These are phyloP conservation scores for Tanozyma kutaoensis DNA, from an alignment of 805 yeast genomes.

Conservation along the genomic window DNA sequence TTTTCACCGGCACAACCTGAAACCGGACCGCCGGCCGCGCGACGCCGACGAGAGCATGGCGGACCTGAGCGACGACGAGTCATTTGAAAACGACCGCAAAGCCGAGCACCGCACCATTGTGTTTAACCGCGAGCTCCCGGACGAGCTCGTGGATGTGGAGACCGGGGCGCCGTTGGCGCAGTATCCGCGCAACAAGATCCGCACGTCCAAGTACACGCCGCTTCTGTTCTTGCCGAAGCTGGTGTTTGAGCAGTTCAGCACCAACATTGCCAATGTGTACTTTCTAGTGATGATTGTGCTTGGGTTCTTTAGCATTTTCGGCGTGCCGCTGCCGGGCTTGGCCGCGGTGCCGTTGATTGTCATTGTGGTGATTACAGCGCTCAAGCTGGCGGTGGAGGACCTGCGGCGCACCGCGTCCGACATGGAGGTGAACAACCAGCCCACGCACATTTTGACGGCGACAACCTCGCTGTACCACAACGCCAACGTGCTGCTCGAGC, in stretches of 20 bases:
- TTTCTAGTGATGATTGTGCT: conserved; percentile 68
- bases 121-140: conserved; percentile 43
- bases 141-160: conserved; percentile 30
- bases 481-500: conserved; percentile 49
- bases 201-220: conserved; percentile 94
- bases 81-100: conserved; percentile 12
- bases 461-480: conserved; percentile 25
- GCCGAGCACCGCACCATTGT: conserved; percentile 5
- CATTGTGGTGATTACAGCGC: conserved; percentile 60
- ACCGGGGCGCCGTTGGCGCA: conserved; percentile 30
- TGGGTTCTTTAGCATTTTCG: conserved; percentile 68
- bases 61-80: conserved; percentile 2
- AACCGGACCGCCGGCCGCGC: too few relatives aligned
- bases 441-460: conserved; percentile 42
- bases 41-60: conserved; percentile 1
- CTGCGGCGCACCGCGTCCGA: conserved; percentile 62
- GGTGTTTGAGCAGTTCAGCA: conserved; percentile 54
- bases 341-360: conserved; percentile 71
- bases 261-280: conserved; percentile 79
- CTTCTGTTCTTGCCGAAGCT: conserved; percentile 80
- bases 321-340: conserved; percentile 67
- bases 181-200: conserved; percentile 84
- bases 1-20: conserved; percentile 8
- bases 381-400: conserved; percentile 74
- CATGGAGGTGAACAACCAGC: conserved; percentile 63